These are phyloP conservation scores for Aegilops tauschii DNA, from an alignment of 176 grass and related monocot species.

Conservation along the genomic window DNA sequence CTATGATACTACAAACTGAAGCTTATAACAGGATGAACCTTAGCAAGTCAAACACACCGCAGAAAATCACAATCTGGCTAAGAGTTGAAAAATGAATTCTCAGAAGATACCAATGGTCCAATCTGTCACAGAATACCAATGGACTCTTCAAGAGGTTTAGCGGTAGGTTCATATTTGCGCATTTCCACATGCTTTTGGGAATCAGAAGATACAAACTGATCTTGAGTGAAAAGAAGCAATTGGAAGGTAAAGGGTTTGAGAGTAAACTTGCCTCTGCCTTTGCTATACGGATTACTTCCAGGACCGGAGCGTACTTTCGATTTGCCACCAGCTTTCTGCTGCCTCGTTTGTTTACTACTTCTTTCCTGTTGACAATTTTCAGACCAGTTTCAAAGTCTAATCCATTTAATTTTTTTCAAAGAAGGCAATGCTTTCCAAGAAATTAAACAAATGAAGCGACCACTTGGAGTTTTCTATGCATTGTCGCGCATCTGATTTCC, in stretches of 20 bases:
- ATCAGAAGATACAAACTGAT: neutral
- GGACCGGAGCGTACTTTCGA: conserved; percentile 11
- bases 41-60: neutral
- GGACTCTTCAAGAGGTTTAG: neutral
- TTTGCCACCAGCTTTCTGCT: conserved; percentile 31
- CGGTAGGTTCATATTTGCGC: neutral
- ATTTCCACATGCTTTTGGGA: neutral
- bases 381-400: neutral
- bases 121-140: neutral
- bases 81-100: neutral
- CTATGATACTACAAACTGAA: neutral
- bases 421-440: neutral
- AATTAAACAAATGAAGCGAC: neutral
- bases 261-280: conserved; percentile 39
- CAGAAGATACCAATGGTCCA: neutral
- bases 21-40: neutral
- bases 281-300: conserved; percentile 31
- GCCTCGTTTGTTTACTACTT: conserved; percentile 27
- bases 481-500: neutral
- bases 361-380: conserved; percentile 30
- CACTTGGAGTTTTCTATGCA: neutral
- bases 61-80: neutral
- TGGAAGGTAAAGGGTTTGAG: neutral
- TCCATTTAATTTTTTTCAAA: neutral
- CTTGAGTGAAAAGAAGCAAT: neutral